phyloP scores from a whole-genome alignment of 768 basidiomycete species.

The Inosperma sp. region DNA sequence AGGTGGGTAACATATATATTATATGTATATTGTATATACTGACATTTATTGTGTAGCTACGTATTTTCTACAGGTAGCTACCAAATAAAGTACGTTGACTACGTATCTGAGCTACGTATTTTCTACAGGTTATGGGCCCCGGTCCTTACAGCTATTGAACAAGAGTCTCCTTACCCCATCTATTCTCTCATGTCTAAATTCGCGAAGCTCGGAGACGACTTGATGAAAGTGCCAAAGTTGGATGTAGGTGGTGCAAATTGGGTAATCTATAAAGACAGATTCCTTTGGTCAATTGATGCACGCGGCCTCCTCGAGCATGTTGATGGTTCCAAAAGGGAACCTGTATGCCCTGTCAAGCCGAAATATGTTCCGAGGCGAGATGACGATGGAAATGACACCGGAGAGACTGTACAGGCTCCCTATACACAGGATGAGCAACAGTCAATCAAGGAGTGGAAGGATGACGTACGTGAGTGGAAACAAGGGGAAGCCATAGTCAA shows the following conservation, averaged over 20 bases:
- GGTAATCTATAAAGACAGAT: conserved; percentile 18
- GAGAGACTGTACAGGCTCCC: not conserved
- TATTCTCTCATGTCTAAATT: not conserved
- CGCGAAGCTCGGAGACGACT: conserved; percentile 3
- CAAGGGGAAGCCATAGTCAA: conserved; percentile 24
- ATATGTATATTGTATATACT: not conserved
- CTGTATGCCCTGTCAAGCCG: conserved; percentile 1
- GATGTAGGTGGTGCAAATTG: conserved; percentile 19
- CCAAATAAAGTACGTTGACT: not conserved
- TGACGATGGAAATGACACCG: not conserved
- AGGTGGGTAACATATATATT: not conserved
- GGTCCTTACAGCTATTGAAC: not conserved
- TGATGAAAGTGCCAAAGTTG: conserved; percentile 20
- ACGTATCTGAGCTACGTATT: not conserved
- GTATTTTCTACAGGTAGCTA: too few relatives aligned
- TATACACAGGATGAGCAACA: conserved; percentile 16
- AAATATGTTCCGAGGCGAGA: not conserved
- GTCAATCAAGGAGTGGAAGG: conserved; percentile 17
- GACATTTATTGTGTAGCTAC: too few relatives aligned
- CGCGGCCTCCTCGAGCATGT: conserved; percentile 23
- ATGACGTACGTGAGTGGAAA: not conserved
- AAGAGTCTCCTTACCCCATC: not conserved
- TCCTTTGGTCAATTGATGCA: conserved; percentile 18
- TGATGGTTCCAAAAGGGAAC: conserved; percentile 8
- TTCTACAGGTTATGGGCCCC: conserved; percentile 19